A percentile compares a stretch with the other conserved stretches of the same genome.
phyloP scores from a whole-genome alignment of 2,329 filamentous ascomycete genomes.

The Neofusicoccum parvum region DNA sequence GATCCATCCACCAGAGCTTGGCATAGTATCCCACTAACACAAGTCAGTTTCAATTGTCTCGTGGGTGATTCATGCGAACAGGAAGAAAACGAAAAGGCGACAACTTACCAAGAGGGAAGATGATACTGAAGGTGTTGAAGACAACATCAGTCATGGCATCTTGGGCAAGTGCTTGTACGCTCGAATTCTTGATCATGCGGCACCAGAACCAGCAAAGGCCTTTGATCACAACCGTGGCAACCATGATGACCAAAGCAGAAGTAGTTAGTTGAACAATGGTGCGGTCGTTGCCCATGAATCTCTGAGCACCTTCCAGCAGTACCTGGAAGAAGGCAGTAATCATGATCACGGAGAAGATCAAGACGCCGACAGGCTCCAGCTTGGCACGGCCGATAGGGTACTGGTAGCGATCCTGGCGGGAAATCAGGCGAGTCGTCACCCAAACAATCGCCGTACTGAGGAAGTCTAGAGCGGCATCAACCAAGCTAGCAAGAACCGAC shows the following conservation, averaged over 20 bases:
- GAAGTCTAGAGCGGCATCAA: constrained; percentile 80
- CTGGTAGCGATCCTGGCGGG: constrained; percentile 70
- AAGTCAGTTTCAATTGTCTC: constrained; percentile 13
- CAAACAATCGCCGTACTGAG: constrained; percentile 80
- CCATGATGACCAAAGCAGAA: constrained; percentile 78
- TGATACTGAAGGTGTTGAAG: constrained; percentile 86
- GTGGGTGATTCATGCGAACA: neutral
- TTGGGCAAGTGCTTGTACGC: constrained; percentile 76
- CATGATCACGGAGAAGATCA: constrained; percentile 85
- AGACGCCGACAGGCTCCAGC: constrained; percentile 76
- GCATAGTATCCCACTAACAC: constrained; percentile 68
- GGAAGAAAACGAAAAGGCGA: neutral
- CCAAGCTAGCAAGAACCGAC: constrained; percentile 76
- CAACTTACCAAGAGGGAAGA: constrained; percentile 71
- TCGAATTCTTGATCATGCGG: constrained; percentile 80
- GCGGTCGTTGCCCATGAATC: constrained; percentile 63
- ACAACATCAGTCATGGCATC: constrained; percentile 76
- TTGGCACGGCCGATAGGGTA: constrained; percentile 78
- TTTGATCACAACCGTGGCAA: constrained; percentile 79
- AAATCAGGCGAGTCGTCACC: constrained; percentile 74
- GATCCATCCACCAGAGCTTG: constrained; percentile 82
- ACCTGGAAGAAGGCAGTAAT: constrained; percentile 83
- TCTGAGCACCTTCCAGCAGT: constrained; percentile 67
- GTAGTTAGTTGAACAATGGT: constrained; percentile 71
- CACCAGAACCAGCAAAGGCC: constrained; percentile 85